Base-by-base conservation (phyloP, 257 asterid species). In the Ajuga chamaepitys region DNA sequence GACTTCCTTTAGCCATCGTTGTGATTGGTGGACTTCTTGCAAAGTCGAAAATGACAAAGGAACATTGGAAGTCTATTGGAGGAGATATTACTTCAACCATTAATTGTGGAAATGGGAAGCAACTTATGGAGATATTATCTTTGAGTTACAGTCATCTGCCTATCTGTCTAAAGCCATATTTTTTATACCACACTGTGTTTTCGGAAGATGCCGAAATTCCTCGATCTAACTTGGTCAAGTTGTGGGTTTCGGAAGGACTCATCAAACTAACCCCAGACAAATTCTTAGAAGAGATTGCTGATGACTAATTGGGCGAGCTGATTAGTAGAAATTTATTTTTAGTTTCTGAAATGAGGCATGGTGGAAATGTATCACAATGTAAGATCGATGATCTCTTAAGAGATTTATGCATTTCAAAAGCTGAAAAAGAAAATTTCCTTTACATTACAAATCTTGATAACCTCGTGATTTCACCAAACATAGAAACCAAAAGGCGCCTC, bases 181-280 rank as follows among this genome's bases (percentile, higher is more conserved):
- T n/a, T n/a, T n/a, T n/a, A n/a, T n/a, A n/a, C n/a, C n/a, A 40
- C 70, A 51, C 74, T 9, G 47, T 30, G 40, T 70, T 64, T 53
- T 73, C 75, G 1, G 74, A 58, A 61, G 74, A 71, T 52, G 9
- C 0, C 22, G 10, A 24, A 4, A 51, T 75, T 20, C n/a, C 11
- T 9, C 66, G 65, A 10, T 45, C 66, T 11, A 45, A 22, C n/a
- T 58, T 76, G 3, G 32, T 54, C 38, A 58, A 17, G 25, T 66
- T 66, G n/a, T 76, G 81, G 77, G 71, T 62, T 61, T 69, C 74
- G 18, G 74, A 76, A 26, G 81, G 81, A 34, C 51, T 76, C 47
- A 17, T 71, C 17, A 58, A 35, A 18, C 17, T 16, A 17, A 5
- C 1, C 10, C 32, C 6, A 22, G 16, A 5, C 22, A 68, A 77